Percentiles rank a stretch among this genome's conserved stretches.
Conservation (phyloP, 2,329 filamentous ascomycete species). For the Pseudopyricularia cyperi region DNA sequence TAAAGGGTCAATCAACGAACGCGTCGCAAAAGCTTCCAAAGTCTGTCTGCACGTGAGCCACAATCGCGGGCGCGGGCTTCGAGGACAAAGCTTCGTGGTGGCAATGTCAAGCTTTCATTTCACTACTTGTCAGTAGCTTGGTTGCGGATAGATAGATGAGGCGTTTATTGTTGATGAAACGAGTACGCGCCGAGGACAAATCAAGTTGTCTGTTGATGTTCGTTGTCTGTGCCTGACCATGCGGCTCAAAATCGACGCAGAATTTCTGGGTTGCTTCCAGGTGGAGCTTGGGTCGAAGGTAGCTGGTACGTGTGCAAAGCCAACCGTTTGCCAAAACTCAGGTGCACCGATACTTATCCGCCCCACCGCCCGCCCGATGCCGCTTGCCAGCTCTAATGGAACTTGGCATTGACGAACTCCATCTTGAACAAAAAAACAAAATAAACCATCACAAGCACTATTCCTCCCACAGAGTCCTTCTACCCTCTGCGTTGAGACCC, state of each 20-base stretch:
- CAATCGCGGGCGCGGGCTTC: too few species aligned
- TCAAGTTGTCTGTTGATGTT: background rate
- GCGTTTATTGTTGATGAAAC: too few species aligned
- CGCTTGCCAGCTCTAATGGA: too few species aligned
- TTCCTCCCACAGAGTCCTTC: too few species aligned
- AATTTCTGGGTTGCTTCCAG: background rate
- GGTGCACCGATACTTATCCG: too few species aligned
- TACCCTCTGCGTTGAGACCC: too few species aligned
- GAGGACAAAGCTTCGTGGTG: background rate
- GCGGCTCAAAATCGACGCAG: background rate
- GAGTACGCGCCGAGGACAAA: too few species aligned
- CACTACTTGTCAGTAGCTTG: background rate
- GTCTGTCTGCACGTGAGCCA: background rate
- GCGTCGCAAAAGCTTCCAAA: background rate
- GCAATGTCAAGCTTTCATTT: background rate
- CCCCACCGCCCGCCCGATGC: too few species aligned
- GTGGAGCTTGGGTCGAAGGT: background rate
- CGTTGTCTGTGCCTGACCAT: background rate
- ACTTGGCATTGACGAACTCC: too few species aligned
- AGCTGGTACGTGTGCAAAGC: background rate
- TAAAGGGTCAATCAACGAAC: background rate
- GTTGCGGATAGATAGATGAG: background rate
- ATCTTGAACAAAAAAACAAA: too few species aligned
- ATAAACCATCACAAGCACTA: too few species aligned
- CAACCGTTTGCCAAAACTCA: too few species aligned